Conservation (phyloP, 148 eudicot genomes). For the Spergularia bocconei region DNA sequence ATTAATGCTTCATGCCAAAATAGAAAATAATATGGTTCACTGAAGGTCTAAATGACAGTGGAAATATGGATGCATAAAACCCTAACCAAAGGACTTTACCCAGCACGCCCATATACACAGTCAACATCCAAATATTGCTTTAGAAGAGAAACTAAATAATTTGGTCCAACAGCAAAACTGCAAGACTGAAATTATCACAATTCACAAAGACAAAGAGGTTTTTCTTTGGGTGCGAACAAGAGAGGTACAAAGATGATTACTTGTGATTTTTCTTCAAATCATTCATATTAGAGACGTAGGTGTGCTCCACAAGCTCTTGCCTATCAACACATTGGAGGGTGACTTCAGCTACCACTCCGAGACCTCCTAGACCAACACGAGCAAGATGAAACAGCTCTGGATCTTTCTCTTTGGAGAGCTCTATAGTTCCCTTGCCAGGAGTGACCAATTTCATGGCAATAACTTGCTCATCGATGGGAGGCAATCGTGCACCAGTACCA, state of each 20-base stretch:
- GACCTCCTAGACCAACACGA: slow-evolving; percentile 97
- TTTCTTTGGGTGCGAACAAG: not conserved
- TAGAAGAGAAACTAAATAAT: not conserved
- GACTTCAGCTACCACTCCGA: slow-evolving; percentile 94
- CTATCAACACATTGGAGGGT: slow-evolving; percentile 97
- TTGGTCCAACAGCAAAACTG: too few relatives aligned
- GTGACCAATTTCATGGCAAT: slow-evolving; percentile 91
- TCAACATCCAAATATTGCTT: not conserved
- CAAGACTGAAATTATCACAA: too few relatives aligned
- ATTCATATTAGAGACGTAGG: slow-evolving; percentile 66
- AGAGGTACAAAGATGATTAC: slow-evolving; percentile 37
- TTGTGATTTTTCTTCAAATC: slow-evolving; percentile 96
- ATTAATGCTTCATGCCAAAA: not conserved
- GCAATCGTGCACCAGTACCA: slow-evolving; percentile 95
- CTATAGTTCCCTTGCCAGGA: slow-evolving; percentile 90
- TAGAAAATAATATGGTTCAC: not conserved
- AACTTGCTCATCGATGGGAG: slow-evolving; percentile 97
- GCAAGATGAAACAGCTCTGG: slow-evolving; percentile 95
- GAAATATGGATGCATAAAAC: not conserved
- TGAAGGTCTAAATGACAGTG: not conserved
- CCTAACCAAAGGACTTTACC: not conserved
- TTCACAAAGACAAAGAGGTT: too few relatives aligned
- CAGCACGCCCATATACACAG: not conserved
- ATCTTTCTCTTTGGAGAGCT: slow-evolving; percentile 82
- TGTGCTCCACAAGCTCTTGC: slow-evolving; percentile 96